phyloP scores from a whole-genome alignment of 192 early-diverging fungal species.

The Kickxella alabastrina region DNA sequence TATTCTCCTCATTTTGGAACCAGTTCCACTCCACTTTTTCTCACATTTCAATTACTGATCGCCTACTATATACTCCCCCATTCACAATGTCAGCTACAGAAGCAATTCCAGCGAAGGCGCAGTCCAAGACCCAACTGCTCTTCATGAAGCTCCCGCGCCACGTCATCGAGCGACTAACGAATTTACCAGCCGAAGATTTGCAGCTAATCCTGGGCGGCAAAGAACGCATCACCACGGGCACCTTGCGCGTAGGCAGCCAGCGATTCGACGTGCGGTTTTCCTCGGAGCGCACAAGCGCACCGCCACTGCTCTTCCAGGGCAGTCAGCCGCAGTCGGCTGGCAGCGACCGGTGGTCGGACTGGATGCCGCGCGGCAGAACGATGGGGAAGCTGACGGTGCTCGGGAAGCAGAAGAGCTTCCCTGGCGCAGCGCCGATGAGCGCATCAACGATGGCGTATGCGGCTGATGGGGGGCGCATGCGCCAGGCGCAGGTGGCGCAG shows the following conservation, averaged over 20 bases:
- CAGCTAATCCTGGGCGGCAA: slow-evolving; percentile 39
- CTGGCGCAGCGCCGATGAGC: neutral
- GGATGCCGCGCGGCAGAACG: slow-evolving; percentile 33
- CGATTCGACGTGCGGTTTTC: slow-evolving; percentile 42
- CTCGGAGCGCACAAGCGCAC: slow-evolving; percentile 27
- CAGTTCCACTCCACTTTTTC: neutral
- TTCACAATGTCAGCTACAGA: too few species aligned
- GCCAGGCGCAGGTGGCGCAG: neutral
- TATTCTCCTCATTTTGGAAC: too few species aligned
- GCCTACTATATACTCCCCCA: too few species aligned
- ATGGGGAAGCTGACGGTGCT: slow-evolving; percentile 37
- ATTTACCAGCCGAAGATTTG: slow-evolving; percentile 6
- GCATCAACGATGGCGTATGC: neutral
- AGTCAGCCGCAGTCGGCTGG: slow-evolving; percentile 4
- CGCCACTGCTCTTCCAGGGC: slow-evolving; percentile 39
- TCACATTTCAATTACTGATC: neutral
- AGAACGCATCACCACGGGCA: slow-evolving; percentile 34
- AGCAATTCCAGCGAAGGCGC: neutral
- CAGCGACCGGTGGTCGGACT: slow-evolving; percentile 21
- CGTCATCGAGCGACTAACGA: slow-evolving; percentile 34
- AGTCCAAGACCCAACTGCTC: slow-evolving; percentile 23
- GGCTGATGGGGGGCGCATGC: too few species aligned
- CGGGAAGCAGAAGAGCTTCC: neutral
- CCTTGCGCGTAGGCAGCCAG: slow-evolving; percentile 12
- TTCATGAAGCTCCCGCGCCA: slow-evolving; percentile 33